A percentile compares a stretch with the other conserved stretches of the same genome.
These are phyloP conservation scores for Eucalyptus erythrocorys DNA, from an alignment of 345 rosid species.

Conservation along the genomic window DNA sequence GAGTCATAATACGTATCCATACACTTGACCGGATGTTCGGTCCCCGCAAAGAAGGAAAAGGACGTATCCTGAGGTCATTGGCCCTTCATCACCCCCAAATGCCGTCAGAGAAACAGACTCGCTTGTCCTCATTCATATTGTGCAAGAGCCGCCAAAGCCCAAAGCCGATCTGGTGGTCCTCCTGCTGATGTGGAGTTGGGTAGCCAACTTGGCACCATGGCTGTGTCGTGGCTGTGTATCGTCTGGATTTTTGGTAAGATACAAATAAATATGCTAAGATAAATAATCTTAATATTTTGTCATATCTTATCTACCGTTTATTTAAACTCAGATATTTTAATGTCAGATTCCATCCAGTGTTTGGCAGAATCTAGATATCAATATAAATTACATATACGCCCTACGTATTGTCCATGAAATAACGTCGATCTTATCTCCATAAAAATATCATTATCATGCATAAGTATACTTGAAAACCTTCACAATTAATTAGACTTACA, in stretches of 20 bases:
- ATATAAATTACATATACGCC: not conserved
- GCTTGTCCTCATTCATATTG: not conserved
- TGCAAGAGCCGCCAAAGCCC: not conserved
- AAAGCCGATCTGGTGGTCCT: not conserved
- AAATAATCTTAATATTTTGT: too few relatives aligned
- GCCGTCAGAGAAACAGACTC: not conserved
- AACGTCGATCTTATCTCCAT: not conserved
- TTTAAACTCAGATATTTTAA: too few relatives aligned
- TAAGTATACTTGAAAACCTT: not conserved
- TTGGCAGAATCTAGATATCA: not conserved
- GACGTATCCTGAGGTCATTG: not conserved
- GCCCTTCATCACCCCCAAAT: not conserved
- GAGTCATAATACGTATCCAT: not conserved
- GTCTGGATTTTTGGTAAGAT: too few relatives aligned
- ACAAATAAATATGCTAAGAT: accelerated
- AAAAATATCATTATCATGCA: not conserved
- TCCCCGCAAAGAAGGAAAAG: not conserved
- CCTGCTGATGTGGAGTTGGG: not conserved
- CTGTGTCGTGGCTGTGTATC: too few relatives aligned
- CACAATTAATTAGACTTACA: not conserved
- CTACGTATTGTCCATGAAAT: not conserved
- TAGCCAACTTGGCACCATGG: not conserved
- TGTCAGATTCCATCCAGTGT: not conserved
- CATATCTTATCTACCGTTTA: not conserved
- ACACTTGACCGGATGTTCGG: not conserved